These are phyloP conservation scores for Malassezia restricta DNA, from an alignment of 1,284 basidiomycete genomes.

Conservation along the genomic window DNA sequence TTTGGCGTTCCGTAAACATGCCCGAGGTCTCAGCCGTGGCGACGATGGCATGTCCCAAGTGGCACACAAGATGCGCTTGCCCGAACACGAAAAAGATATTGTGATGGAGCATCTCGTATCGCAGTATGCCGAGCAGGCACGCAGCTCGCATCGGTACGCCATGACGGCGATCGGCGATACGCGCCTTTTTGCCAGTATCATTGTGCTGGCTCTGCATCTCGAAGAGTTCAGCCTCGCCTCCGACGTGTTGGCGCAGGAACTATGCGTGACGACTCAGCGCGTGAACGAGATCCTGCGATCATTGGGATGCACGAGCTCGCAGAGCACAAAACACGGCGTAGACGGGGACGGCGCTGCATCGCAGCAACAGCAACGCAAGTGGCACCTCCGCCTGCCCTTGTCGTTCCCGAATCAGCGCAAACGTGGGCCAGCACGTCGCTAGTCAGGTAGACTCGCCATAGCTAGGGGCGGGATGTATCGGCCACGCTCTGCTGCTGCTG, in stretches of 20 bases:
- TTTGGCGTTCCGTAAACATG: conserved; percentile 13
- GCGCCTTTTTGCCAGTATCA: conserved; percentile 31
- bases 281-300: conserved; percentile 25
- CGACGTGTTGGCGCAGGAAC: conserved; percentile 16
- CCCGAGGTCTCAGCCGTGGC: conserved; percentile 1
- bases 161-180: conserved; percentile 21
- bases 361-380: conserved; percentile 19
- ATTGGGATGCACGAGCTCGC: conserved; percentile 23
- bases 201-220: conserved; percentile 35
- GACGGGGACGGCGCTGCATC: background rate
- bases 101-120: conserved; percentile 21
- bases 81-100: conserved; percentile 10
- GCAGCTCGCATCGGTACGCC: conserved; percentile 15
- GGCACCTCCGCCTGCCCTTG: conserved; percentile 22
- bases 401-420: conserved; percentile 12
- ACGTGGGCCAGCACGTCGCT: conserved; percentile 11
- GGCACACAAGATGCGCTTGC: conserved; percentile 17
- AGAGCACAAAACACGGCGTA: conserved; percentile 14
- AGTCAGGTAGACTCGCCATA: conserved; percentile 12
- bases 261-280: conserved; percentile 13
- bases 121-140: conserved; percentile 18
- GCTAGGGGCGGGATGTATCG: conserved; percentile 13
- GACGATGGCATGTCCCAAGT: conserved; percentile 15
- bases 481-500: conserved; percentile 11
- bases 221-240: conserved; percentile 36